Percentiles rank a stretch among this genome's conserved stretches.
Evolutionary conservation across 495 filamentous ascomycete genomes (phyloP).

Genomic region (Penicillium simplicissimum): DNA sequence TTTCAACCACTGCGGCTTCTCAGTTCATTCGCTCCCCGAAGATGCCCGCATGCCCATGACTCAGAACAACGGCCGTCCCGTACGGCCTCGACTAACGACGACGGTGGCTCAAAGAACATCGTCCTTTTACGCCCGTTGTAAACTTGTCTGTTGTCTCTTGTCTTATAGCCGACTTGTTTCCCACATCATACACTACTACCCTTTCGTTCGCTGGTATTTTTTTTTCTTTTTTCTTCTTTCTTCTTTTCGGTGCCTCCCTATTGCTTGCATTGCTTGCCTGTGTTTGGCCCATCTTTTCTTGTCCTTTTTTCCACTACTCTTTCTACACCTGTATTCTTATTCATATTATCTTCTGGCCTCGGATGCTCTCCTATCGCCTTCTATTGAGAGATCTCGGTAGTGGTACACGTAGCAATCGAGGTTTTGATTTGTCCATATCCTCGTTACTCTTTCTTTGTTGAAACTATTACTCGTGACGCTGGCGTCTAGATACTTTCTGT

Average conservation of each 20-base stretch:
- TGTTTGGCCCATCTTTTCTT: not conserved
- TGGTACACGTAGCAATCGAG: constrained; percentile 20
- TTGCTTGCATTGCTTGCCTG: not conserved
- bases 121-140: not conserved
- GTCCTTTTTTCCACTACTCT: constrained; percentile 2
- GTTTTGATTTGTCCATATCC: not conserved
- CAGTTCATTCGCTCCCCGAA: not conserved
- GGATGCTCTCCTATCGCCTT: constrained; percentile 4
- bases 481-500: not conserved
- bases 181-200: constrained; percentile 10
- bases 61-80: constrained; percentile 2
- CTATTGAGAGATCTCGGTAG: constrained; percentile 10
- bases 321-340: constrained; percentile 21
- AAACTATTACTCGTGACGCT: not conserved
- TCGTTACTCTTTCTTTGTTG: not conserved
- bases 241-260: not conserved
- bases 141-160: not conserved
- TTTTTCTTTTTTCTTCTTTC: not conserved
- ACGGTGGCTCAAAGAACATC: constrained; percentile 4
- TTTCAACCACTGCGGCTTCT: not conserved
- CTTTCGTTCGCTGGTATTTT: not conserved
- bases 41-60: not conserved
- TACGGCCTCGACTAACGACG: constrained; percentile 18
- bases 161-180: constrained; percentile 4
- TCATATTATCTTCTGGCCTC: constrained; percentile 5